Base-by-base conservation (phyloP, 768 basidiomycete species). In the Royoungia palumana region DNA sequence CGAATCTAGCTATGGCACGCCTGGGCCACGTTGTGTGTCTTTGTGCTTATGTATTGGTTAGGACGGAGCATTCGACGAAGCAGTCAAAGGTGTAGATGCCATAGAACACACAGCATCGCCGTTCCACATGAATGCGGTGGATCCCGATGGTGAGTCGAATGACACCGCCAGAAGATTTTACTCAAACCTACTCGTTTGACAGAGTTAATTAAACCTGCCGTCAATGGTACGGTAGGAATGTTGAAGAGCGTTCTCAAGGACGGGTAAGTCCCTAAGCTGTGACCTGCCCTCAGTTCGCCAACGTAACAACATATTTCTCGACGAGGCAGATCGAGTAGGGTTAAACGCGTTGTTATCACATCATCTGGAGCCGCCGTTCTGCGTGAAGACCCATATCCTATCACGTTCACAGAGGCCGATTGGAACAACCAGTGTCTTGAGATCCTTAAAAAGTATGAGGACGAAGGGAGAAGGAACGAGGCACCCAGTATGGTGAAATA, bases 11-110 rank as follows among this genome's bases (percentile, higher is more conserved):
- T 13, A 5, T 28, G 28, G 12, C 28, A 28, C 10, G 13, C 28
- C 10, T 28, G 10, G 28, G 28, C 28, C 28, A 28, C 28, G 28
- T 28, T 41, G 17, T 10, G 5, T 6, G 13, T 14, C 16, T 12
- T 34, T 1, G 7, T 46, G 9, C 30, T 49, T 2, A 44, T 41
- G 28, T 0, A n/a, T 39, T 37, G 16, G 22, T 17, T 28, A 83
- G 81, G 76, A 75, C 3, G 80, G 79, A 7, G 86, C 83, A 1
- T 94, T 90, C 53, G 87, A 92, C 61, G 81, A 88, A 43, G 88
- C 82, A 0, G 85, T 91, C 50, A 79, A 82, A 62, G 87, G 77
- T 1, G 81, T 91, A 8, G 82, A 88, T 50, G 89, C 77, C 0
- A 79, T 93, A 43, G 75, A 71, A 32, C 88, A 89, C 58, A 80